Evolutionary conservation across 768 basidiomycete species (phyloP).

Genomic region (Suillus decipiens): DNA sequence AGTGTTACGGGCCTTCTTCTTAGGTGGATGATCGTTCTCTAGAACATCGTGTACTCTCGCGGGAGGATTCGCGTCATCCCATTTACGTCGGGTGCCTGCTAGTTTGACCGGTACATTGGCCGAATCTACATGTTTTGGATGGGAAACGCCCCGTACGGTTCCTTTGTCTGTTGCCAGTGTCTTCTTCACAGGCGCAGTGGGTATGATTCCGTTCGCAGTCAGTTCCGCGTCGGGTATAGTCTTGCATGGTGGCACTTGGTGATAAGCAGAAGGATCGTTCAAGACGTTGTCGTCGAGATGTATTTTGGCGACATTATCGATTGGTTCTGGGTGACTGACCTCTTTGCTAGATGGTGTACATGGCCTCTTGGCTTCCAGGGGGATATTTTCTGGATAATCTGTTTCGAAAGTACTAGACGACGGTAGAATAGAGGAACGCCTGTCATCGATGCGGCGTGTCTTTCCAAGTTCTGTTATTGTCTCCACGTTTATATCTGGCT

Average conservation of each 20-base stretch:
- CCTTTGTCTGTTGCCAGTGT: background rate
- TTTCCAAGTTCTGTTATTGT: background rate
- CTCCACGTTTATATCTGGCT: background rate
- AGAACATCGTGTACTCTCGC: background rate
- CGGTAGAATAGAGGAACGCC: background rate
- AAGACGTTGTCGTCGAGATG: background rate
- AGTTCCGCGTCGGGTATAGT: background rate
- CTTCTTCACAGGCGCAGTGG: background rate
- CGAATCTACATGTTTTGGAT: slow-evolving; percentile 5
- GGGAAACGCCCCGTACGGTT: background rate
- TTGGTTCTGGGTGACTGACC: background rate
- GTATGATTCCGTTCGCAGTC: background rate
- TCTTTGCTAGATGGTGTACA: background rate
- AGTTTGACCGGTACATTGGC: slow-evolving; percentile 15
- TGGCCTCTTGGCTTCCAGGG: background rate
- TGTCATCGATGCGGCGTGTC: background rate
- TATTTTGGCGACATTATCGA: background rate
- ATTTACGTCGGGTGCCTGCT: slow-evolving; percentile 30
- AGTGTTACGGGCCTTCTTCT: slow-evolving; percentile 19
- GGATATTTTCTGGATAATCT: background rate
- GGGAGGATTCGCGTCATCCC: slow-evolving; percentile 18
- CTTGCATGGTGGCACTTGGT: background rate
- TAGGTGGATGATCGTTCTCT: slow-evolving; percentile 18
- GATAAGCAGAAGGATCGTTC: background rate
- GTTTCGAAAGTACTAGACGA: background rate